These are phyloP conservation scores for Lenzites betulinus DNA, from an alignment of 768 basidiomycete species.

Conservation along the genomic window DNA sequence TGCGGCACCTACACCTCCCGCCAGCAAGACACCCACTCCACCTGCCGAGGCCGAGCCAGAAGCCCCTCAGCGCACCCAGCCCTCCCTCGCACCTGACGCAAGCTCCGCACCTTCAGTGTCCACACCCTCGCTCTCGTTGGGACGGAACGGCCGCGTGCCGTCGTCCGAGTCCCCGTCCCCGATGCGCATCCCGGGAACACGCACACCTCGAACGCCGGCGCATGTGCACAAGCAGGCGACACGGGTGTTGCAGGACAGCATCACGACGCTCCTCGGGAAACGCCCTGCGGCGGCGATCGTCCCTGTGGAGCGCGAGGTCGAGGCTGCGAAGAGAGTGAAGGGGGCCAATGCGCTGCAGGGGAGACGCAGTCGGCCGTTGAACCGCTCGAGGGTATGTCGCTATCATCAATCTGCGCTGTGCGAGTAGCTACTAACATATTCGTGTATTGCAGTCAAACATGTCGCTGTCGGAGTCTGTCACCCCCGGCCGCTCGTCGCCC, in stretches of 20 bases:
- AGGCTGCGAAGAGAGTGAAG: background rate
- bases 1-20: background rate
- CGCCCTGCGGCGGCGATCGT: slow-evolving; percentile 30
- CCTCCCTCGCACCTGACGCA: background rate
- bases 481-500: background rate
- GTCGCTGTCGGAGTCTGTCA: background rate
- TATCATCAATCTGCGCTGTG: background rate
- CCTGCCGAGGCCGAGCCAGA: background rate
- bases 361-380: slow-evolving; percentile 42
- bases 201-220: slow-evolving; percentile 19
- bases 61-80: background rate
- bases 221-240: slow-evolving; percentile 39
- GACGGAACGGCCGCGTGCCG: slow-evolving; percentile 42
- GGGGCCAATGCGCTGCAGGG: slow-evolving; percentile 27
- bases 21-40: background rate
- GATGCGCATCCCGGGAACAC: slow-evolving; percentile 37
- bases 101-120: slow-evolving; percentile 19
- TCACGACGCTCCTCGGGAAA: slow-evolving; percentile 71
- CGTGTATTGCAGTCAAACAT: slow-evolving; percentile 7
- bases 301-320: slow-evolving; percentile 33
- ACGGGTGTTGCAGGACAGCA: slow-evolving; percentile 67
- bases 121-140: background rate
- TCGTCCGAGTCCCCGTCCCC: slow-evolving; percentile 56
- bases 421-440: background rate
- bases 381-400: slow-evolving; percentile 38